Base-by-base conservation (phyloP, 495 filamentous ascomycete species). In the Trichoderma virens region DNA sequence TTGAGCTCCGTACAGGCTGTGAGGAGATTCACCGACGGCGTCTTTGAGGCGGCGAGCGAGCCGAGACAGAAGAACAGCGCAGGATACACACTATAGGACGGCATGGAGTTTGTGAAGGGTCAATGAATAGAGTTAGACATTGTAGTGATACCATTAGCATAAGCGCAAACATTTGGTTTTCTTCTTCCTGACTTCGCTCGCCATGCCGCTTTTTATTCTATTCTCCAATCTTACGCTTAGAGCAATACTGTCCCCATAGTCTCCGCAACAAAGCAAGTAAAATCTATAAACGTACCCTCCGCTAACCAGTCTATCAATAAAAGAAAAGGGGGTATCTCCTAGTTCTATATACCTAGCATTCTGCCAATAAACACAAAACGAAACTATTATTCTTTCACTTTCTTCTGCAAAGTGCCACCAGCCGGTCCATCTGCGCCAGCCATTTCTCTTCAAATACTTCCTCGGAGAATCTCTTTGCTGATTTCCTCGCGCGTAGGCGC, bases 391-490 rank as follows among this genome's bases (percentile, higher is more conserved):
- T n/a, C 32, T 18, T 28, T 18, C 30, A 30, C 51, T 56, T 31
- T 30, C 51, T 56, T 28, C 18, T 47, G 18, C 43, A 20, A n/a
- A 62, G 34, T 14, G 63, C 72, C 20, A 96, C 86, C 66, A 97
- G 77, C 73, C 81, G 83, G 72, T 87, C 83, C 75, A 96, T 75
- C 71, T 92, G 82, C 34, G 68, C 69, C 18, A 89, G 70, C 94
- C 94, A 98, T 41, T 83, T 83, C 66, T 75, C 78, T 6, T 81
- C 85, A 76, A 98, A 98, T 63, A 87, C 88, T 68, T 90, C 88
- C 74, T 97, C 94, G 0, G 89, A 90, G 70, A 98, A 98, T 59
- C 94, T 75, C 72, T 83, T 81, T 5, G 93, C 90, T 0, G 88
- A 92, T 64, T 80, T 73, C 51, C 91, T 77, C 2, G 93, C 94